A percentile compares a stretch with the other conserved stretches of the same genome.
Conservation (phyloP, 2,329 filamentous ascomycete species). For the Zasmidium angulare region DNA sequence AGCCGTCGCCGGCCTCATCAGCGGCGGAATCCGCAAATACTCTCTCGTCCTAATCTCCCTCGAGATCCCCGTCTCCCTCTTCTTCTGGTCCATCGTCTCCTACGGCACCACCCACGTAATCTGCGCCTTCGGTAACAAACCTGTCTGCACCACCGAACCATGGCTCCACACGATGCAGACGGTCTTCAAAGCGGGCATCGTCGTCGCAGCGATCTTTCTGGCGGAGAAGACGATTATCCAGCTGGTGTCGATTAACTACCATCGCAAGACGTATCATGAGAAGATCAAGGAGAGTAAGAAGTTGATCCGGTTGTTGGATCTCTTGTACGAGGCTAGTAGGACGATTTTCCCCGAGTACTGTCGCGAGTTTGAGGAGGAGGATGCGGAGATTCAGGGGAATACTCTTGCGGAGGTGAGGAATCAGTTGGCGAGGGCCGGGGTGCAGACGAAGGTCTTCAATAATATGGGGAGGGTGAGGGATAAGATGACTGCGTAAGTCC, state of each 20-base stretch:
- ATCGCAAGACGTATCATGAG: slow-evolving; percentile 70
- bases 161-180: slow-evolving; percentile 54
- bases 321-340: slow-evolving; percentile 78
- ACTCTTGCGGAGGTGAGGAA: slow-evolving; percentile 56
- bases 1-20: slow-evolving; percentile 68
- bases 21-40: slow-evolving; percentile 69
- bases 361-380: slow-evolving; percentile 74
- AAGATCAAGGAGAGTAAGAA: slow-evolving; percentile 77
- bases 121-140: slow-evolving; percentile 18
- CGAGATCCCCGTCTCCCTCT: slow-evolving; percentile 65
- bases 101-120: slow-evolving; percentile 59
- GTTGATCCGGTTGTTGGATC: slow-evolving; percentile 68
- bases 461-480: slow-evolving; percentile 63
- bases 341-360: slow-evolving; percentile 81
- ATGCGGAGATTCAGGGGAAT: slow-evolving; percentile 77
- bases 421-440: slow-evolving; percentile 44
- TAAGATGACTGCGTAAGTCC: slow-evolving; percentile 66
- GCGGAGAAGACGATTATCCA: slow-evolving; percentile 70
- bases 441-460: slow-evolving; percentile 70
- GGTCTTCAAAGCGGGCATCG: slow-evolving; percentile 61
- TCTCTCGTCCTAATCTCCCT: slow-evolving; percentile 64
- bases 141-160: slow-evolving; percentile 2
- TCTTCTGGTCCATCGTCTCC: slow-evolving; percentile 66
- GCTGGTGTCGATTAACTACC: slow-evolving; percentile 70
- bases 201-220: slow-evolving; percentile 64